These are phyloP conservation scores for Pisolithus microcarpus DNA, from an alignment of 768 basidiomycete genomes.

Conservation along the genomic window DNA sequence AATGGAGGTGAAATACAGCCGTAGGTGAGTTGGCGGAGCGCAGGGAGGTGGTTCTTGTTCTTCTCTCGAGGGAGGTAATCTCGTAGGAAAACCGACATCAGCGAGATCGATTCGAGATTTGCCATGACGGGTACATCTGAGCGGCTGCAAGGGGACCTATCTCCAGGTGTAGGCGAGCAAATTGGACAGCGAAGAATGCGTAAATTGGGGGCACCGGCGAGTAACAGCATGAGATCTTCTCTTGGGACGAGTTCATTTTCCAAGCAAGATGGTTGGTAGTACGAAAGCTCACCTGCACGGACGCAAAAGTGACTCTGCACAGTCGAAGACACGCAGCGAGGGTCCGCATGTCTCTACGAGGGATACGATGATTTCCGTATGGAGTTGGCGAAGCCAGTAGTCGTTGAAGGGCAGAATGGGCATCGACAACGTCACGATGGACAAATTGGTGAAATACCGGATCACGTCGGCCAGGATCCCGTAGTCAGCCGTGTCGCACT, in stretches of 20 bases:
- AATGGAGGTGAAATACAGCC: slow-evolving; percentile 26
- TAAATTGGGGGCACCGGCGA: slow-evolving; percentile 21
- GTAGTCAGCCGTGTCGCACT: slow-evolving; percentile 19
- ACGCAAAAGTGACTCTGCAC: slow-evolving; percentile 24
- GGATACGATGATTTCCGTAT: slow-evolving; percentile 13
- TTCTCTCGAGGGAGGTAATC: slow-evolving; percentile 25
- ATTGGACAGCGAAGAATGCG: slow-evolving; percentile 22
- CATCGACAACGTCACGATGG: slow-evolving; percentile 19
- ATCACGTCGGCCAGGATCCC: slow-evolving; percentile 16
- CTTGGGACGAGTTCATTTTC: slow-evolving; percentile 7
- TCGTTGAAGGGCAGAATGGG: slow-evolving; percentile 19
- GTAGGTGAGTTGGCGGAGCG: slow-evolving; percentile 25
- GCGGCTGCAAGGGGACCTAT: slow-evolving; percentile 12
- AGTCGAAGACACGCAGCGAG: slow-evolving; percentile 22
- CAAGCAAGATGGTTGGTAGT: not conserved
- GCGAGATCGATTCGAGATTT: slow-evolving; percentile 19
- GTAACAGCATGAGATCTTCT: slow-evolving; percentile 23
- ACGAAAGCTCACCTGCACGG: slow-evolving; percentile 20
- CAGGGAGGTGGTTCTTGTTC: slow-evolving; percentile 20
- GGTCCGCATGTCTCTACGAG: slow-evolving; percentile 21
- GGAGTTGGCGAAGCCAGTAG: slow-evolving; percentile 22
- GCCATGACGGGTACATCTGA: slow-evolving; percentile 22
- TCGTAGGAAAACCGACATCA: slow-evolving; percentile 22
- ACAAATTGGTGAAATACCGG: slow-evolving; percentile 21
- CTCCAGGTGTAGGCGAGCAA: slow-evolving; percentile 18